Percentiles rank a stretch among this genome's conserved stretches.
phyloP scores from a whole-genome alignment of 2,329 filamentous ascomycete genomes.

The Didymella pomorum region DNA sequence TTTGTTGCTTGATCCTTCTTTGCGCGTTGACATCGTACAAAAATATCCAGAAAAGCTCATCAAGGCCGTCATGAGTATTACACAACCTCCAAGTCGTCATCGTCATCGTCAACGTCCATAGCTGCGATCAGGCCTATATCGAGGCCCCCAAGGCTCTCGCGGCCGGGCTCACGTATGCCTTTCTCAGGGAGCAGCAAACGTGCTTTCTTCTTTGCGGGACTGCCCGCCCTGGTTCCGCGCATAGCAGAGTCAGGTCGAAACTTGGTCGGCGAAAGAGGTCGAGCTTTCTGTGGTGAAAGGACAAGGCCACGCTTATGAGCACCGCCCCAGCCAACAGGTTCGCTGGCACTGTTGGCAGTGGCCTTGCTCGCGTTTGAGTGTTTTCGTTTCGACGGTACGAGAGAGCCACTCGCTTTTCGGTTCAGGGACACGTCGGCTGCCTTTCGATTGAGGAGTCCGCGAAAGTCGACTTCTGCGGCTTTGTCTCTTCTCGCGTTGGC shows the following conservation, averaged over 20 bases:
- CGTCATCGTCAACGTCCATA: conserved; percentile 50
- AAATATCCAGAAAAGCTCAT: background rate
- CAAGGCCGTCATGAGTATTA: conserved; percentile 39
- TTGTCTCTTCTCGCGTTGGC: conserved; percentile 28
- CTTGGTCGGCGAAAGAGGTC: conserved; percentile 20
- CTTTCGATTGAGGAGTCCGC: conserved; percentile 56
- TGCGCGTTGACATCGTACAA: conserved; percentile 15
- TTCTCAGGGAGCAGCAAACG: conserved; percentile 57
- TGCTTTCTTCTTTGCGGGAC: conserved; percentile 59
- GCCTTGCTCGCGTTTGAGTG: conserved; percentile 45
- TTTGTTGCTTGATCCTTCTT: conserved; percentile 10
- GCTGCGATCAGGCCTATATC: conserved; percentile 48
- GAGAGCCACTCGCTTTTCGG: conserved; percentile 22
- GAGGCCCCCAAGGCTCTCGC: conserved; percentile 54
- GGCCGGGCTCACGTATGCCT: conserved; percentile 59
- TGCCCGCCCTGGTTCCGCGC: conserved; percentile 43
- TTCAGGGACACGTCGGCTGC: conserved; percentile 52
- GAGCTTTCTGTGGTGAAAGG: conserved; percentile 46
- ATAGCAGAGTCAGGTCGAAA: conserved; percentile 28
- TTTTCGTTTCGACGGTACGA: conserved; percentile 54
- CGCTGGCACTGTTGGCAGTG: conserved; percentile 34
- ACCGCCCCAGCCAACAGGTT: conserved; percentile 60
- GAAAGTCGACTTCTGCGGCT: conserved; percentile 38
- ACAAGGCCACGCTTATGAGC: conserved; percentile 53
- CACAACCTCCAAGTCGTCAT: conserved; percentile 60